Conservation (phyloP, 148 eudicot genomes). For the Rhododendron ferrugineum region DNA sequence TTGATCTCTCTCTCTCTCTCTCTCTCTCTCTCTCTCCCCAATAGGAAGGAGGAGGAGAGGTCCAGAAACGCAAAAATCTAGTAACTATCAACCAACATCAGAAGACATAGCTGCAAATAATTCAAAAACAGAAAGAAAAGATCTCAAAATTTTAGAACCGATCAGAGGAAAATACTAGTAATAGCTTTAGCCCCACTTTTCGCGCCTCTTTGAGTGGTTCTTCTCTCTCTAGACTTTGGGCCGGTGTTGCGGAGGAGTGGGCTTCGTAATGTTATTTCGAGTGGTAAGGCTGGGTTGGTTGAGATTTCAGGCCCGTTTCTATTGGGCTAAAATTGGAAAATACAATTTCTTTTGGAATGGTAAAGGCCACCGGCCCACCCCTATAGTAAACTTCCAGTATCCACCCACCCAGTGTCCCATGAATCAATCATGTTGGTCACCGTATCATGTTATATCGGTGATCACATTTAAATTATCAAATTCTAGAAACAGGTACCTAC, state of each 20-base stretch:
- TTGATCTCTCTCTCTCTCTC: neutral
- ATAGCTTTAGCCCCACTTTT: neutral
- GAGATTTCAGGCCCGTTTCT: neutral
- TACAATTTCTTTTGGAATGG: no score
- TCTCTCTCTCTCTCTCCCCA: neutral
- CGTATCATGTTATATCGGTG: no score
- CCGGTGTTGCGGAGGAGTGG: neutral
- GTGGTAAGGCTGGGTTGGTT: neutral
- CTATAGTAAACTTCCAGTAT: no score
- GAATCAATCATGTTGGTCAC: no score
- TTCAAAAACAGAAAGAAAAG: neutral
- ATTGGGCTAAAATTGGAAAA: neutral
- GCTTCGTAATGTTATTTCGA: neutral
- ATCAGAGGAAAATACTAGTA: neutral
- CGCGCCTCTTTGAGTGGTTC: neutral
- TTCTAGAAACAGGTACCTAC: no score
- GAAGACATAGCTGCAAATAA: neutral
- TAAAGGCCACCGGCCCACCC: no score
- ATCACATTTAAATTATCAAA: no score
- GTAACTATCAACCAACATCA: neutral
- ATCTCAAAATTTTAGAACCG: neutral
- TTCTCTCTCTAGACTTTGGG: neutral
- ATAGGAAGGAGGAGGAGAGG: constrained; percentile 2
- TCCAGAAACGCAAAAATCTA: neutral
- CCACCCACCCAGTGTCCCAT: no score